These are phyloP conservation scores for Spizellomyces punctatus DNA, from an alignment of 192 early-diverging fungal genomes.

Conservation along the genomic window DNA sequence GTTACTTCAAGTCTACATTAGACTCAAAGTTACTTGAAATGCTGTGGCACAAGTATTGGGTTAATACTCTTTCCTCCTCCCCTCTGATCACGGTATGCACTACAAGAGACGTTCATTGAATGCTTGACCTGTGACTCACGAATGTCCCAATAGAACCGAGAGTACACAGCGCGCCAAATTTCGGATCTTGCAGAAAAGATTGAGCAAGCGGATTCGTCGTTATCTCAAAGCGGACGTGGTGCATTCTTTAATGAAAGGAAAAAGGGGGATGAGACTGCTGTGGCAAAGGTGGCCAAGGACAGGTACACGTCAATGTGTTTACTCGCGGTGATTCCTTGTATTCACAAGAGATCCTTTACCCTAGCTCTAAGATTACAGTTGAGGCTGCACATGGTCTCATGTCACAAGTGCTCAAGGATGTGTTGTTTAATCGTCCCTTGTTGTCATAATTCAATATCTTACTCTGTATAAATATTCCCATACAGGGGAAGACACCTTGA, in stretches of 20 bases:
- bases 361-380: constrained; percentile 72
- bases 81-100: constrained; percentile 76
- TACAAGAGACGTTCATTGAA: neutral
- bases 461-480: too few relatives aligned
- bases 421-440: constrained; percentile 66
- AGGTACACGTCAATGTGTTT: constrained; percentile 39
- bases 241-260: constrained; percentile 49
- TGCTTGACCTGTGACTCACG: neutral
- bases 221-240: constrained; percentile 42
- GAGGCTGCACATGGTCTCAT: constrained; percentile 83
- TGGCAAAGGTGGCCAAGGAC: constrained; percentile 72
- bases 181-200: constrained; percentile 81
- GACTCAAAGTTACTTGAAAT: constrained; percentile 85
- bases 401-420: constrained; percentile 80
- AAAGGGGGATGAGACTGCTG: constrained; percentile 62
- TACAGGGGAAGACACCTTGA: too few relatives aligned
- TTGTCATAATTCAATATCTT: neutral
- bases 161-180: constrained; percentile 78
- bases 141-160: constrained; percentile 66
- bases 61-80: constrained; percentile 91
- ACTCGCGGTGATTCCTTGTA: too few relatives aligned
- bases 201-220: constrained; percentile 68
- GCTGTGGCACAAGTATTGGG: constrained; percentile 99
- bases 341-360: neutral
- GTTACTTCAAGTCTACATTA: constrained; percentile 89